Conservation (phyloP, 2,329 filamentous ascomycete species). For the Stagonosporopsis vannaccii region DNA sequence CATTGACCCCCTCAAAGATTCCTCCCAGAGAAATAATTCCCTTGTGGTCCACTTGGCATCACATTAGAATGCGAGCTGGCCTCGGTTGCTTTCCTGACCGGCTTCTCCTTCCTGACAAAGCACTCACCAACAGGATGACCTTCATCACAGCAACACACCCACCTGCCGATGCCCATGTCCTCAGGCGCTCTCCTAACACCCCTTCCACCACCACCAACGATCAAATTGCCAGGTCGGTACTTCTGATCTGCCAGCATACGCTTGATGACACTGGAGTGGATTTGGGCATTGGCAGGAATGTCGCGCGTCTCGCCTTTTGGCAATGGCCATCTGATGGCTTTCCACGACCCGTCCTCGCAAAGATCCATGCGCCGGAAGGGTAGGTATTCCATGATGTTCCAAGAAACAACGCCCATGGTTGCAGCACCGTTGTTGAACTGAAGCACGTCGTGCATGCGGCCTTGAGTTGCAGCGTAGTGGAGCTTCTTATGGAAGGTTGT, state of each 20-base stretch:
- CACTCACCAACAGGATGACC: conserved; percentile 75
- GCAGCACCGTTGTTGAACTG: conserved; percentile 68
- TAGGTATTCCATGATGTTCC: conserved; percentile 82
- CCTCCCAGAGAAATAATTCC: conserved; percentile 12
- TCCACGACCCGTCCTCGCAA: conserved; percentile 75
- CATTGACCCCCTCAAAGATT: not conserved
- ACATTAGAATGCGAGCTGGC: conserved; percentile 11
- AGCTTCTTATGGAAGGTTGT: conserved; percentile 65
- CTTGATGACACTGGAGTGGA: conserved; percentile 77
- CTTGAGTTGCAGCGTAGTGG: conserved; percentile 61
- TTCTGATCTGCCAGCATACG: conserved; percentile 69
- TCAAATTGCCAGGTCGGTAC: conserved; percentile 81
- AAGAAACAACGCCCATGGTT: conserved; percentile 65
- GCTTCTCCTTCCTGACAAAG: conserved; percentile 58
- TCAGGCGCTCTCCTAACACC: conserved; percentile 69
- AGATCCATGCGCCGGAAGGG: conserved; percentile 84
- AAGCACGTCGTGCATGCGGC: conserved; percentile 74
- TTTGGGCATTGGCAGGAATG: conserved; percentile 71
- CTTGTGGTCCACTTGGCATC: conserved; percentile 12
- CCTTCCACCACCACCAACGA: conserved; percentile 78
- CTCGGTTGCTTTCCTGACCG: conserved; percentile 27
- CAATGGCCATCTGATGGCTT: conserved; percentile 79
- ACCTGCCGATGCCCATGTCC: conserved; percentile 73
- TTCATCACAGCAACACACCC: conserved; percentile 69
- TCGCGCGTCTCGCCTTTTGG: conserved; percentile 80